Base-by-base conservation (phyloP, 768 basidiomycete species). In the Gloeostereum incarnatum region DNA sequence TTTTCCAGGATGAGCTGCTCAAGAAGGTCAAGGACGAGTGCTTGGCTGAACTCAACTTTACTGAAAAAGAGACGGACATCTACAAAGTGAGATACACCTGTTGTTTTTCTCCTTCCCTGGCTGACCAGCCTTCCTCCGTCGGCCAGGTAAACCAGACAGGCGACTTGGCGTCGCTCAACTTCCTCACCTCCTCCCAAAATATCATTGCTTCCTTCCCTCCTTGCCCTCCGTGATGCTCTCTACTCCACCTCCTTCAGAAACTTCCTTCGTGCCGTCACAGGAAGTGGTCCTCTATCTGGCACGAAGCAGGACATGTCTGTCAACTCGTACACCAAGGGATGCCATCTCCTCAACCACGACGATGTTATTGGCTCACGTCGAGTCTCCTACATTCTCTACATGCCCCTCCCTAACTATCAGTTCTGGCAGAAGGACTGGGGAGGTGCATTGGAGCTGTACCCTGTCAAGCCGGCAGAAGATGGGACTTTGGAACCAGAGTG, bases 51-150 rank as follows among this genome's bases (percentile, higher is more conserved):
- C 71, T 93, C 44, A 80, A 69, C 56, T 91, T 93, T 55, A 73
- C 83, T 3, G 81, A 91, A 64, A 98, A 96, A 63, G 88, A 97
- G 68, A 98, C 94, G 2, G 94, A 98, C 54, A 98, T 98, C 47
- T 98, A 97, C 76, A 91, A 88, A 79, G 88, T 85, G 43, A 42
- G 63, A 36, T 35, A 39, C 21, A 32, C 32, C 40, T 34, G 35
- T 31, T 36, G 33, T n/a, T 17, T 35, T 20, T 27, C 21, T 13
- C 31, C 27, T 41, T 38, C 18, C n/a, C 31, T 34, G 43, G 40
- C 42, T 40, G 2, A 27, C 25, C 27, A 18, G 32, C 30, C 41
- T 32, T 26, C 22, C 39, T 41, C 22, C 17, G 2, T 26, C 31
- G 19, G 27, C 30, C 49, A 97, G 93, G 84, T 98, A 50, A 83